A percentile compares a stretch with the other conserved stretches of the same genome.
phyloP scores from a whole-genome alignment of 2,329 filamentous ascomycete genomes.

The Neonectria sp. region DNA sequence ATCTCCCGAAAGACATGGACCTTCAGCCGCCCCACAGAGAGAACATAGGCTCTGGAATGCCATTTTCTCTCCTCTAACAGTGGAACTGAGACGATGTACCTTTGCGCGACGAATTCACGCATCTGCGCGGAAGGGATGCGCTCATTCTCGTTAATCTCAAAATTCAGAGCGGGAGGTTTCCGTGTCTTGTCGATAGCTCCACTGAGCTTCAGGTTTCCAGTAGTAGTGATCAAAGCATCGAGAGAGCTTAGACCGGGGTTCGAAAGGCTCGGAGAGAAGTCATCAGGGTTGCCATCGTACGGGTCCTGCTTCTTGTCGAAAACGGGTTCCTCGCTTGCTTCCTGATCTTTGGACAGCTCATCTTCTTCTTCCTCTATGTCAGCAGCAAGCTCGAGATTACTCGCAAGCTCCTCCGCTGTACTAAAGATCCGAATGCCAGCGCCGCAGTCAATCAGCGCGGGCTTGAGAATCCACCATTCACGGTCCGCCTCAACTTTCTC shows the following conservation, averaged over 20 bases:
- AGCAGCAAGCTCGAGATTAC: conserved; percentile 54
- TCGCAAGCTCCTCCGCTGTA: conserved; percentile 54
- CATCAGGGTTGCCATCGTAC: conserved; percentile 15
- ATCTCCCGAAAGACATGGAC: conserved; percentile 56
- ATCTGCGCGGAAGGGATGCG: conserved; percentile 56
- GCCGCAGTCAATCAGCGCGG: conserved; percentile 57
- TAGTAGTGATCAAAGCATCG: conserved; percentile 51
- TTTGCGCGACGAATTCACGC: conserved; percentile 56
- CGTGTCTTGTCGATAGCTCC: neutral
- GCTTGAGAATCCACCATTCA: conserved; percentile 59
- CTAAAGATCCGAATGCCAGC: conserved; percentile 58
- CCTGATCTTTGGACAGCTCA: conserved; percentile 17
- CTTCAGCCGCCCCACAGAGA: conserved; percentile 55
- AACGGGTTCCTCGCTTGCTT: neutral
- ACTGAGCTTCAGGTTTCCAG: conserved; percentile 39
- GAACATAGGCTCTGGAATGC: conserved; percentile 55
- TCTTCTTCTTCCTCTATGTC: conserved; percentile 51
- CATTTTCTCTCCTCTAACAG: conserved; percentile 53
- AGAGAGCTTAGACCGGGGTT: conserved; percentile 48
- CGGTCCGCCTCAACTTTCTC: conserved; percentile 45
- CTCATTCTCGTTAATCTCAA: conserved; percentile 50
- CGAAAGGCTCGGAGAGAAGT: conserved; percentile 43
- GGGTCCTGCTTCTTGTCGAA: conserved; percentile 3
- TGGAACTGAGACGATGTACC: conserved; percentile 53
- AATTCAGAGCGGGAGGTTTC: conserved; percentile 29